These are phyloP conservation scores for Beauveria caledonica DNA, from an alignment of 2,329 filamentous ascomycete genomes.

Conservation along the genomic window DNA sequence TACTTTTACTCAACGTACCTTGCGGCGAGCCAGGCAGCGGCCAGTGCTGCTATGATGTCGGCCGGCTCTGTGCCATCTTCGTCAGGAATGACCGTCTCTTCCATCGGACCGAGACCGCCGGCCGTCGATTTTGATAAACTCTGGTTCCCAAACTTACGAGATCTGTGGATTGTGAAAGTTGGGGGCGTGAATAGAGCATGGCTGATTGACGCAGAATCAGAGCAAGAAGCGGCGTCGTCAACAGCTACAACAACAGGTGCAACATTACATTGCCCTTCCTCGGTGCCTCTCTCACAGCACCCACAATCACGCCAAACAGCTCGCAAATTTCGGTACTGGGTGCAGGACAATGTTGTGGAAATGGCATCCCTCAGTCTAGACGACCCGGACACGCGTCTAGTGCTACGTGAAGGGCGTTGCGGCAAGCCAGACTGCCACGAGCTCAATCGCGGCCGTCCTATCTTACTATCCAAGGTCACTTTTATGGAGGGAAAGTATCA, in stretches of 20 bases:
- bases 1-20: slow-evolving; percentile 28
- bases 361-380: slow-evolving; percentile 27
- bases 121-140: slow-evolving; percentile 29
- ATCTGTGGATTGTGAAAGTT: slow-evolving; percentile 32
- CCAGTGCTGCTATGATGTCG: slow-evolving; percentile 20
- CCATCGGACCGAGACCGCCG: not conserved
- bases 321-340: slow-evolving; percentile 31
- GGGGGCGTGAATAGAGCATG: slow-evolving; percentile 29
- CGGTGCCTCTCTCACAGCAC: not conserved
- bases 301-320: slow-evolving; percentile 24
- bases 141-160: slow-evolving; percentile 31
- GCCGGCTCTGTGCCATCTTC: slow-evolving; percentile 14
- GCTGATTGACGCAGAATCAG: slow-evolving; percentile 26
- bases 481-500: slow-evolving; percentile 29
- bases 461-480: slow-evolving; percentile 30
- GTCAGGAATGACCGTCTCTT: not conserved
- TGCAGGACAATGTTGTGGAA: slow-evolving; percentile 29
- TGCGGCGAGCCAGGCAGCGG: slow-evolving; percentile 20
- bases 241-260: not conserved
- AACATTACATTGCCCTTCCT: not conserved
- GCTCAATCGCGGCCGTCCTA: slow-evolving; percentile 27
- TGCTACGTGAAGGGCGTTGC: slow-evolving; percentile 28
- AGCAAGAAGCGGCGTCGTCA: slow-evolving; percentile 16
- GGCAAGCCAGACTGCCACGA: slow-evolving; percentile 26
- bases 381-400: slow-evolving; percentile 26